Percentiles rank a stretch among this genome's conserved stretches.
Evolutionary conservation across 2,329 filamentous ascomycete genomes (phyloP).

Genomic region (Alternaria sp.): DNA sequence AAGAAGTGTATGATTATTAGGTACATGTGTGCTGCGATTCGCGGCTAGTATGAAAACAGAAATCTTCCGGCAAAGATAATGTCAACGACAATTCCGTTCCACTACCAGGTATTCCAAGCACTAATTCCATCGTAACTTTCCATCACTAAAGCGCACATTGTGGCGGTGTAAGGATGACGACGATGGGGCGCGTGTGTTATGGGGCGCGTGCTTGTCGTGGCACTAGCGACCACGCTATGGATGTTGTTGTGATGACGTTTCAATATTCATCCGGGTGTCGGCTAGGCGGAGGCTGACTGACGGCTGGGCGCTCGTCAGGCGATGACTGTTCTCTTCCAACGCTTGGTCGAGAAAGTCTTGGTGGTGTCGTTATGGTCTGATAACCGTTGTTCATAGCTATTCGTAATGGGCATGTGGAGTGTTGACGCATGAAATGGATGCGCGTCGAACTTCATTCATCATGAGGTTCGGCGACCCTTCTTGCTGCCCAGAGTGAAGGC

Average conservation of each 20-base stretch:
- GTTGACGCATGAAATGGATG: not conserved
- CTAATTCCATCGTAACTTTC: not conserved
- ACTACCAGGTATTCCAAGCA: not conserved
- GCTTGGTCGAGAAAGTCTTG: conserved; percentile 31
- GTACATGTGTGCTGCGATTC: not conserved
- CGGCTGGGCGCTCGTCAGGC: not conserved
- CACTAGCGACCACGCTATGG: not conserved
- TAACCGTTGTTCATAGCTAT: not conserved
- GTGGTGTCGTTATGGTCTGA: conserved; percentile 7
- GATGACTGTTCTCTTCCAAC: conserved; percentile 36
- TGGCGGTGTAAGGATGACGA: not conserved
- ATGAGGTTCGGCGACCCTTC: conserved; percentile 33
- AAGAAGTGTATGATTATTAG: not conserved
- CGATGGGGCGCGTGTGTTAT: not conserved
- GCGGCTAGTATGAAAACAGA: not conserved
- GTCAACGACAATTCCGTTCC: not conserved
- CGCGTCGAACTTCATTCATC: not conserved
- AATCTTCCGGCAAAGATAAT: not conserved
- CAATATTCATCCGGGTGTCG: not conserved
- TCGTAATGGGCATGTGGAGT: not conserved
- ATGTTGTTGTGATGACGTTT: conserved; percentile 8
- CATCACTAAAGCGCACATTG: not conserved
- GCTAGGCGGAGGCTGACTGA: not conserved
- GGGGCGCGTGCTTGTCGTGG: not conserved
- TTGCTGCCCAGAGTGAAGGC: conserved; percentile 43